These are phyloP conservation scores for Exophiala viscosa DNA, from an alignment of 2,329 filamentous ascomycete species.

Conservation along the genomic window DNA sequence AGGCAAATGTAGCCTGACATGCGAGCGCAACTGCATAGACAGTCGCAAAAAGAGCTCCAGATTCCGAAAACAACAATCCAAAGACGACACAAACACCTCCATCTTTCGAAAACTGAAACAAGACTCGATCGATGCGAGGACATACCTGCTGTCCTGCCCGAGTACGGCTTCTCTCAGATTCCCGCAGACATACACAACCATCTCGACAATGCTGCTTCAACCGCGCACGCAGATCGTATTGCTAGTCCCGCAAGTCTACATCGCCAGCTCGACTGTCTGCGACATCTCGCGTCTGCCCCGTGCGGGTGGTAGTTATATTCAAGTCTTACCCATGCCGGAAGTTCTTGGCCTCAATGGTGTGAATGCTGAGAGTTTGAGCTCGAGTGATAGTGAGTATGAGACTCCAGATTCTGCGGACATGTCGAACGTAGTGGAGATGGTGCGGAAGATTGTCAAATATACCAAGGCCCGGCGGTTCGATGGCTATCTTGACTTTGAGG, in stretches of 20 bases:
- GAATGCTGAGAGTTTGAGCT: not conserved
- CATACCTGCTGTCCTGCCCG: slow-evolving; percentile 17
- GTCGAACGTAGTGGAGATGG: slow-evolving; percentile 10
- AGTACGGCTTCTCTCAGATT: slow-evolving; percentile 2
- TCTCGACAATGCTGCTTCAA: slow-evolving; percentile 14
- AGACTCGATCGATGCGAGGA: not conserved
- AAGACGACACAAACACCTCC: not conserved
- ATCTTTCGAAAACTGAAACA: not conserved
- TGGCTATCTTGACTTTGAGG: slow-evolving; percentile 17
- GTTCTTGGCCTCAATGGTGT: slow-evolving; percentile 1
- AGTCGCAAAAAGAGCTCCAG: slow-evolving; percentile 1
- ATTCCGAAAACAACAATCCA: not conserved
- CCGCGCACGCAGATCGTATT: slow-evolving; percentile 12
- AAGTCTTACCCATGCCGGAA: slow-evolving; percentile 13
- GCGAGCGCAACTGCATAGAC: not conserved
- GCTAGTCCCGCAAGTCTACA: slow-evolving; percentile 16
- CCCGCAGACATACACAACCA: slow-evolving; percentile 12
- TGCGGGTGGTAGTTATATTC: slow-evolving; percentile 8
- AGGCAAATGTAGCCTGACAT: slow-evolving; percentile 7
- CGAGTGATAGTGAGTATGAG: not conserved
- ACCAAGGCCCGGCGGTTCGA: slow-evolving; percentile 16
- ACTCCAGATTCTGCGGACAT: not conserved
- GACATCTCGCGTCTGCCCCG: slow-evolving; percentile 11
- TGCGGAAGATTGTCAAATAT: slow-evolving; percentile 14
- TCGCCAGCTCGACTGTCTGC: slow-evolving; percentile 12